These are phyloP conservation scores for Endoconidiophora laricicola DNA, from an alignment of 2,329 filamentous ascomycete species.

Conservation along the genomic window DNA sequence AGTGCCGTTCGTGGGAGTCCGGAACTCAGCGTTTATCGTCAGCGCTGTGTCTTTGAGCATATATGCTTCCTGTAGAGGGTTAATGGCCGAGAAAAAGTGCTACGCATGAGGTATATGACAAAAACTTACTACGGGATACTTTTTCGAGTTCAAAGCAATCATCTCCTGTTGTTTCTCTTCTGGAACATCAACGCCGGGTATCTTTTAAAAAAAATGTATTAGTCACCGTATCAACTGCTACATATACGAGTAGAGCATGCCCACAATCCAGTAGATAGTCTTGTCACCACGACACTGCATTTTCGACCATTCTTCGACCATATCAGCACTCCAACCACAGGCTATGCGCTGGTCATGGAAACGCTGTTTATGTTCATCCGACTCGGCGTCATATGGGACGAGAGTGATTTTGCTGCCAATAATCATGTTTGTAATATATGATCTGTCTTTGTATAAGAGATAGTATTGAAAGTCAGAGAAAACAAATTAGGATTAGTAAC, in stretches of 20 bases:
- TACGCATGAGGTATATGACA: neutral
- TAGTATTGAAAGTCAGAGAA: no score
- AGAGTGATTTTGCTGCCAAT: conserved; percentile 18
- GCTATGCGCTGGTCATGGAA: conserved; percentile 27
- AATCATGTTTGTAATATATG: no score
- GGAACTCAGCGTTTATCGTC: conserved; percentile 17
- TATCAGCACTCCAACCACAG: conserved; percentile 27
- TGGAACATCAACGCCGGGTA: neutral
- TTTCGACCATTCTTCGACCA: conserved; percentile 22
- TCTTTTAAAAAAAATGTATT: neutral
- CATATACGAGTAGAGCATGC: conserved; percentile 13
- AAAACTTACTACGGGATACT: conserved; percentile 5
- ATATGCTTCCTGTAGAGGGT: conserved; percentile 18
- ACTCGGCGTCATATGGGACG: conserved; percentile 28
- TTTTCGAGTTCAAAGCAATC: neutral
- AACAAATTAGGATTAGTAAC: no score
- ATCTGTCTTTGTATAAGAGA: no score
- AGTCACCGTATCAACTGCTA: neutral
- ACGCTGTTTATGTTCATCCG: conserved; percentile 23
- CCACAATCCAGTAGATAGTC: conserved; percentile 26
- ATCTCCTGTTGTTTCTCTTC: conserved; percentile 1
- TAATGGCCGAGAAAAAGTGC: neutral
- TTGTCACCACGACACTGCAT: conserved; percentile 21
- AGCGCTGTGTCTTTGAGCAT: conserved; percentile 22
- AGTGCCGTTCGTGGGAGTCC: conserved; percentile 18